These are phyloP conservation scores for Lophium mytilinum DNA, from an alignment of 495 filamentous ascomycete genomes.

Conservation along the genomic window DNA sequence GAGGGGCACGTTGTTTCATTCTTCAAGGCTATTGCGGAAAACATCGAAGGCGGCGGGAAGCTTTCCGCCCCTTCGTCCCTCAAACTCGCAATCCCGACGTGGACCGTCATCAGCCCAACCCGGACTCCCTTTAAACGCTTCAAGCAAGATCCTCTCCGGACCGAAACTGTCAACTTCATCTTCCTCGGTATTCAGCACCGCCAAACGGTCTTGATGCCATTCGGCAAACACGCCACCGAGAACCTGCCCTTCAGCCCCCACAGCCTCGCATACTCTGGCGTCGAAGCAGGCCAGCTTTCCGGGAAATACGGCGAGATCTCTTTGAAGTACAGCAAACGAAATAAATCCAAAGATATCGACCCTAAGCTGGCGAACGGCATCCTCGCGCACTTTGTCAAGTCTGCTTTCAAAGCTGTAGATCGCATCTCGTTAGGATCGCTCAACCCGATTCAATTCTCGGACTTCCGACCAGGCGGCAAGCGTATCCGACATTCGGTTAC, in stretches of 20 bases:
- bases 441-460: background rate
- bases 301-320: background rate
- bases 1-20: background rate
- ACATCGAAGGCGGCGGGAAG: background rate
- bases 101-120: background rate
- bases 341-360: background rate
- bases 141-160: background rate
- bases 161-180: background rate
- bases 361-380: background rate
- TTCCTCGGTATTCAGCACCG: background rate
- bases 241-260: background rate
- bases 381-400: background rate
- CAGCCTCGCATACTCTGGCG: background rate
- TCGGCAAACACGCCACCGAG: background rate
- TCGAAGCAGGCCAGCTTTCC: background rate
- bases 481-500: no score
- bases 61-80: background rate
- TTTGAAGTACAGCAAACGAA: background rate
- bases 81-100: background rate
- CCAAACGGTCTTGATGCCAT: background rate
- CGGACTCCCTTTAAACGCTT: background rate
- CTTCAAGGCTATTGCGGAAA: background rate
- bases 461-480: background rate
- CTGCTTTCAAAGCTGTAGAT: background rate
- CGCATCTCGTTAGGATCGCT: background rate